These are phyloP conservation scores for Iberis pinnata DNA, from an alignment of 345 rosid species.

Conservation along the genomic window DNA sequence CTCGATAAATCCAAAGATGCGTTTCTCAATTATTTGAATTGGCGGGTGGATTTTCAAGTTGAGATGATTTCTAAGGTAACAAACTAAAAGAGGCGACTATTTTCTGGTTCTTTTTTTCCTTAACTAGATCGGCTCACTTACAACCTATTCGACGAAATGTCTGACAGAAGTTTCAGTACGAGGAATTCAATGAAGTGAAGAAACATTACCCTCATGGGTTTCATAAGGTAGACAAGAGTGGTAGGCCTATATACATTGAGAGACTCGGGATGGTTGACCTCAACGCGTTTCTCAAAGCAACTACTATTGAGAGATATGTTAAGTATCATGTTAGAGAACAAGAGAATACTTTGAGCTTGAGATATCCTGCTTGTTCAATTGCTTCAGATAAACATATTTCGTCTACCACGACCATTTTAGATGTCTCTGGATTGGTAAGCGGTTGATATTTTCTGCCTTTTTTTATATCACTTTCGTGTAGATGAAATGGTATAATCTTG, in stretches of 20 bases:
- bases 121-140: background rate
- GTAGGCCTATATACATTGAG: slow-evolving; percentile 86
- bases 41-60: slow-evolving; percentile 15
- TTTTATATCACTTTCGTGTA: background rate
- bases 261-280: slow-evolving; percentile 79
- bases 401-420: slow-evolving; percentile 75
- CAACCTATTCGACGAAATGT: slow-evolving; percentile 12
- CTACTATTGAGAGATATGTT: slow-evolving; percentile 60
- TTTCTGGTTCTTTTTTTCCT: background rate
- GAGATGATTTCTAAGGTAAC: slow-evolving; percentile 18
- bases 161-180: slow-evolving; percentile 65
- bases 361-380: slow-evolving; percentile 80
- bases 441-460: background rate
- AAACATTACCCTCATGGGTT: slow-evolving; percentile 85
- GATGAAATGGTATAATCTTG: background rate
- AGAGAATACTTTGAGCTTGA: slow-evolving; percentile 68
- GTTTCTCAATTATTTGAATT: slow-evolving; percentile 11
- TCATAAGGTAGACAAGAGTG: slow-evolving; percentile 85
- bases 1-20: slow-evolving; percentile 18
- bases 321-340: slow-evolving; percentile 85
- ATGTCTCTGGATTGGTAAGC: slow-evolving; percentile 77
- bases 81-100: background rate
- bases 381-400: slow-evolving; percentile 63
- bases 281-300: slow-evolving; percentile 58
- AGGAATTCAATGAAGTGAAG: slow-evolving; percentile 77